Conservation (phyloP, 192 early-diverging fungal species). For the Coemansia sp. region DNA sequence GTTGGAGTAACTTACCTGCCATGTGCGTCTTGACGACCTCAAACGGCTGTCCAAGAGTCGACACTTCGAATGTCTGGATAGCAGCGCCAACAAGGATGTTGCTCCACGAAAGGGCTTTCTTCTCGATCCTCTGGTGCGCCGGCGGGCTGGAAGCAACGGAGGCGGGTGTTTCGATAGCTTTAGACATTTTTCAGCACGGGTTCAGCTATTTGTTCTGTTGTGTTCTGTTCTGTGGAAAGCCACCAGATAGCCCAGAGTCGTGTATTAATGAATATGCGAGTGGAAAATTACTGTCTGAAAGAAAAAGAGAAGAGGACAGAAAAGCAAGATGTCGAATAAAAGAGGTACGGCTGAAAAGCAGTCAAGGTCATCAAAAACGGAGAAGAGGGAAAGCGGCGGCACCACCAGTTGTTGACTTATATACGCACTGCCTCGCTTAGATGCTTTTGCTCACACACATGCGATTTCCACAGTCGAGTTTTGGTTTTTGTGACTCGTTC, state of each 20-base stretch:
- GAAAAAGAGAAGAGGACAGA: background rate
- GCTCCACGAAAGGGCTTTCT: constrained; percentile 83
- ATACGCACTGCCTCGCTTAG: background rate
- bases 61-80: constrained; percentile 89
- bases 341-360: too few species aligned
- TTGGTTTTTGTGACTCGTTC: too few species aligned
- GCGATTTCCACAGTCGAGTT: too few species aligned
- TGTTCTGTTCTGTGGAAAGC: background rate
- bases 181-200: constrained; percentile 21
- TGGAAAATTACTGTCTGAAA: background rate
- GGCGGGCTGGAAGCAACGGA: background rate
- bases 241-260: background rate
- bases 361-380: background rate
- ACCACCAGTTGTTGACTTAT: background rate
- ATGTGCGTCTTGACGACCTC: constrained; percentile 96
- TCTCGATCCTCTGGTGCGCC: constrained; percentile 53
- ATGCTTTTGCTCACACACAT: background rate
- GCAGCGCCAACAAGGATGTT: constrained; percentile 89
- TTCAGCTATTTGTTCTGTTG: background rate
- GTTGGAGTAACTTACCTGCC: constrained; percentile 57
- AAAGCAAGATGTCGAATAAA: background rate
- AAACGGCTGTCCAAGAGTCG: constrained; percentile 92
- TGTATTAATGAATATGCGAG: background rate
- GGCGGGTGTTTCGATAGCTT: constrained; percentile 20
- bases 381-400: background rate